Base-by-base conservation (phyloP, 1,284 basidiomycete species). In the Takashimella koratensis region DNA sequence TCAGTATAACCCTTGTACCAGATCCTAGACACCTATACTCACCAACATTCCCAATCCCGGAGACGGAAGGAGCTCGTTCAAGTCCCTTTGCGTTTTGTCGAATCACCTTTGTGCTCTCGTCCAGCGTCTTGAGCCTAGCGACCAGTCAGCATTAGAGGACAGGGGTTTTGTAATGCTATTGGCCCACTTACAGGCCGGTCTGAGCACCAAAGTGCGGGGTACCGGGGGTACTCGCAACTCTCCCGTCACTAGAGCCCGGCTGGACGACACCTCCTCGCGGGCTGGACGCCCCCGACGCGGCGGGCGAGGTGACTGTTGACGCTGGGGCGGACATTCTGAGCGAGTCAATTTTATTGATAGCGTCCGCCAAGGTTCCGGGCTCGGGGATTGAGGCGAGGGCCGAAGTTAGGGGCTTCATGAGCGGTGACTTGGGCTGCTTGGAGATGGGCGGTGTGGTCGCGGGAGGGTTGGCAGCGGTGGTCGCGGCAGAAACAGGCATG, bases 131-230 rank as follows among this genome's bases (percentile, higher is more conserved):
- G 22, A 76, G 56, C 42, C 73, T 75, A 47, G 13, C 21, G 8
- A 27, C 20, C 24, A 52, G n/a, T 26, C 25, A 41, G 16, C 8
- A 8, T 36, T 36, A 16, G 16, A 36, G 30, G 30, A 16, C 30
- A 16, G 30, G 30, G n/a, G n/a, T n/a, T n/a, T n/a, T n/a, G n/a
- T n/a, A n/a, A n/a, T n/a, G n/a, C n/a, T n/a, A n/a, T n/a, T n/a
- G n/a, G n/a, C n/a, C n/a, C 16, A 58, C 73, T 48, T 48, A 72
- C 71, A 75, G 45, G 27, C 64, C 69, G 2, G 73, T 71, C 56
- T 74, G 72, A 25, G 75, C 75, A 2, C 75, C 75, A 60, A 76
- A 76, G 58, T 76, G 75, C 6, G 75, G 75, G 23, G 74, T 76
- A n/a, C 67, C 68, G 23, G 71, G 69, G 3, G 62, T 66, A 40